These are phyloP conservation scores for Fremontodendron californicum DNA, from an alignment of 345 rosid species.

Conservation along the genomic window DNA sequence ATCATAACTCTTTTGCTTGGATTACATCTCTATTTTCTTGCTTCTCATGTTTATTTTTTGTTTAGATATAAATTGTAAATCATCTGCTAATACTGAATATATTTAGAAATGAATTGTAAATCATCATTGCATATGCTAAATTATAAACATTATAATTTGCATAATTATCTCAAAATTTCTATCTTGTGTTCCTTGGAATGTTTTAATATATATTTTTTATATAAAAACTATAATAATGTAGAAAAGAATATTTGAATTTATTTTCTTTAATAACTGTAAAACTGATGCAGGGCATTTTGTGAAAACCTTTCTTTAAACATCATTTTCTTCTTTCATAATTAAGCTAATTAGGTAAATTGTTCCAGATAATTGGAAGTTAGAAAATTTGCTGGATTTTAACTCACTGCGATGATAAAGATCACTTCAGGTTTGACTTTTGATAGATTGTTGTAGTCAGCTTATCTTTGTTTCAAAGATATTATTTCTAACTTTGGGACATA, in stretches of 20 bases:
- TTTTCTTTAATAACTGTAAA: background rate
- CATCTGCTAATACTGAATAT: background rate
- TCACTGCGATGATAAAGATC: background rate
- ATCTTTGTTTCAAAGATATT: background rate
- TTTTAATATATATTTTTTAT: background rate
- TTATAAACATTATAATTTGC: background rate
- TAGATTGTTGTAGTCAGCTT: background rate
- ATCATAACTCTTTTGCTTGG: background rate
- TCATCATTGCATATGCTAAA: background rate
- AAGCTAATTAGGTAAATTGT: background rate
- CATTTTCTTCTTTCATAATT: background rate
- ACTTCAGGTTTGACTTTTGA: too few species aligned
- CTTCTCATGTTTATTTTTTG: background rate
- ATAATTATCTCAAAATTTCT: background rate
- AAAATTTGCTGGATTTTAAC: conserved; percentile 1
- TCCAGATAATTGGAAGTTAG: background rate
- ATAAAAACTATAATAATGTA: background rate
- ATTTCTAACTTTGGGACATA: background rate
- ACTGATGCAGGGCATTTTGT: background rate
- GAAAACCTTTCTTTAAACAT: background rate
- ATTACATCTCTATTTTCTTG: background rate
- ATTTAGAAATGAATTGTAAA: background rate
- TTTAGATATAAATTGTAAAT: background rate
- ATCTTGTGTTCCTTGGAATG: background rate
- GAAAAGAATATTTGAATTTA: background rate